Evolutionary conservation across 306 rosid genomes (phyloP), one percentile per base, ranked within the genome.

Genomic region (Citrullus mucosospermus): DNA sequence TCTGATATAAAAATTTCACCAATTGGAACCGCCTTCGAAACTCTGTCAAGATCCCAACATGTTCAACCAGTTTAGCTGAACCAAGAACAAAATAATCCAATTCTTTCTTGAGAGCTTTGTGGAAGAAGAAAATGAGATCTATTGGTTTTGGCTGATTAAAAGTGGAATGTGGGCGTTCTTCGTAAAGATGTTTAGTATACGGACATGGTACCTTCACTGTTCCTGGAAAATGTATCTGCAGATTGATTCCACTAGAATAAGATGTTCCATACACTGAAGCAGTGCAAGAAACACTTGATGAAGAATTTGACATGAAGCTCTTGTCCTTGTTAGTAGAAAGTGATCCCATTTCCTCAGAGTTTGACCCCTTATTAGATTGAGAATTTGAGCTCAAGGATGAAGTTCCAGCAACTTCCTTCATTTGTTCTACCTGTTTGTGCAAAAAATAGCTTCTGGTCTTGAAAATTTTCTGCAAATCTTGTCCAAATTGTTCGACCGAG

Each of bases 81-180:
- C 92, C 89, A 83, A 73, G 81, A 65, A 92, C 93, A 53, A 95
- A 89, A 89, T 87, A 89, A 36, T 91, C 97, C 91, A 95, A 82
- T 82, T 95, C 98, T 80, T 87, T 89, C 91, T 84, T 95, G 78
- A 95, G 88, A 79, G 97, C 98, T 88, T 92, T 92, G 89, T 95
- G 98, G 85, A 92, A 86, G 88, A 87, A 88, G 84, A 91, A 87
- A 77, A 95, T 79, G 78, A 92, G 62, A 82, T 95, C 98, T 81
- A 92, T 85, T 77, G 96, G 97, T 80, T 90, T 92, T 13, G 91
- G 88, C 75, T 89, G 90, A 78, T 74, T 82, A 50, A 83, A 87
- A 78, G 69, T 79, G 17, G 91, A 85, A 82, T 80, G 79, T 51
- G 82, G 83, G 22, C 78, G 53, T 55, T 82, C 81, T 51, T 75